Evolutionary conservation across 805 yeast species (phyloP).

Genomic region (Candida orba): DNA sequence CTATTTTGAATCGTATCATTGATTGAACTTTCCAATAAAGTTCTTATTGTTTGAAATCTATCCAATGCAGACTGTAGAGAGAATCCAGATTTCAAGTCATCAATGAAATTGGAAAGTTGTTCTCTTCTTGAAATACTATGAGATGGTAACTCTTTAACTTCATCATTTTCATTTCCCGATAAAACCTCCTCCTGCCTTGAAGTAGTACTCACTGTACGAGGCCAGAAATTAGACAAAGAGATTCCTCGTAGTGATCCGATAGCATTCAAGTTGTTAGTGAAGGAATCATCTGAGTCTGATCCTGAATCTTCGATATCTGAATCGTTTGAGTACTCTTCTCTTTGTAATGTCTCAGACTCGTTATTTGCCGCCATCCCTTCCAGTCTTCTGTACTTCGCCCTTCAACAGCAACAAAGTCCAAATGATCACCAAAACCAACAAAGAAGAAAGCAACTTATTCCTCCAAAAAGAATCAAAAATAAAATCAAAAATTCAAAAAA

Average conservation of each 20-base stretch:
- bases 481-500: no score
- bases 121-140: constrained; percentile 18
- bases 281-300: constrained; percentile 26
- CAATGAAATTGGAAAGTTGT: constrained; percentile 28
- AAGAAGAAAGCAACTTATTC: no score
- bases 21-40: constrained; percentile 23
- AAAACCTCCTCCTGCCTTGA: no score
- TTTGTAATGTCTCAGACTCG: background rate
- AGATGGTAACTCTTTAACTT: background rate
- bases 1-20: constrained; percentile 26
- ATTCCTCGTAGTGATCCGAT: constrained; percentile 32
- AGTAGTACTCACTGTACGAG: background rate
- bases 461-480: no score
- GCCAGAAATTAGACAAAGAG: constrained; percentile 14
- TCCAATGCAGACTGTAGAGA: constrained; percentile 46
- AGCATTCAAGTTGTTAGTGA: constrained; percentile 42
- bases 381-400: no score
- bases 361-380: constrained; percentile 1
- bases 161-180: background rate
- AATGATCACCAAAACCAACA: no score
- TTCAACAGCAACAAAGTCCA: no score
- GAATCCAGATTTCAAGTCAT: constrained; percentile 36
- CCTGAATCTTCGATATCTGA: constrained; percentile 8
- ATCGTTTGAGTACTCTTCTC: constrained; percentile 6
- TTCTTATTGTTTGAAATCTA: constrained; percentile 36